A percentile compares a stretch with the other conserved stretches of the same genome.
Conservation (phyloP, 1,139 yeast species). For the Groenewaldozyma sp. region DNA sequence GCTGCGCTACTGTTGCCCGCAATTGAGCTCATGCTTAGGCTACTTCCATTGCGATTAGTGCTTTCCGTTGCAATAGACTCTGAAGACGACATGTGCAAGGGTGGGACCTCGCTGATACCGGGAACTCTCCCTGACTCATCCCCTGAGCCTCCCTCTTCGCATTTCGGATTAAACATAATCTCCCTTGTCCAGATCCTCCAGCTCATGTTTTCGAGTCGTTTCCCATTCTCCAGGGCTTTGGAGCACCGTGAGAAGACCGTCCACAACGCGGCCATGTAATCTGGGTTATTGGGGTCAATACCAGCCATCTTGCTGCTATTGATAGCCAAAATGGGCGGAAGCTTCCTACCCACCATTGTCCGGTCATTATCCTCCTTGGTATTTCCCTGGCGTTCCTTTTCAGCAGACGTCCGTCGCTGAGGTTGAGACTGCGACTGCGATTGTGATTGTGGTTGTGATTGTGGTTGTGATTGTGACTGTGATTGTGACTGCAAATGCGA, state of each 20-base stretch:
- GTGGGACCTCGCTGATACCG: constrained; percentile 12
- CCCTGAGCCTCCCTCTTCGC: not conserved
- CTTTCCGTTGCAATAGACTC: constrained; percentile 12
- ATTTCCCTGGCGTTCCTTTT: too few species aligned
- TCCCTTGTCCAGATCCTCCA: constrained; percentile 52
- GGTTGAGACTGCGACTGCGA: not conserved
- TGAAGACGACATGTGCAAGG: constrained; percentile 11
- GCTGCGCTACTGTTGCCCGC: too few species aligned
- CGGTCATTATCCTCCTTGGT: not conserved
- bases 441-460: not conserved
- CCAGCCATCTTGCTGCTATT: constrained; percentile 21
- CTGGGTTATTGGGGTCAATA: constrained; percentile 36
- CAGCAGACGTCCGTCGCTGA: not conserved
- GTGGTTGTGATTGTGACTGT: not conserved
- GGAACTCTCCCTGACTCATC: constrained; percentile 5
- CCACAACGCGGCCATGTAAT: constrained; percentile 38
- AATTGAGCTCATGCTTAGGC: too few species aligned
- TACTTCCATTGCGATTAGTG: too few species aligned
- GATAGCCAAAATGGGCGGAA: constrained; percentile 22
- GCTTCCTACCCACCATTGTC: too few species aligned
- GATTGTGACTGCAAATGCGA: not conserved
- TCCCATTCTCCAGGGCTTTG: constrained; percentile 42
- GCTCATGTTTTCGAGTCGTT: constrained; percentile 46
- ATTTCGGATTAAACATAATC: constrained; percentile 20
- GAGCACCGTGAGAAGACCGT: constrained; percentile 47